Conservation (phyloP, 139 green algal genomes). For the Auxenochlorella protothecoides region DNA sequence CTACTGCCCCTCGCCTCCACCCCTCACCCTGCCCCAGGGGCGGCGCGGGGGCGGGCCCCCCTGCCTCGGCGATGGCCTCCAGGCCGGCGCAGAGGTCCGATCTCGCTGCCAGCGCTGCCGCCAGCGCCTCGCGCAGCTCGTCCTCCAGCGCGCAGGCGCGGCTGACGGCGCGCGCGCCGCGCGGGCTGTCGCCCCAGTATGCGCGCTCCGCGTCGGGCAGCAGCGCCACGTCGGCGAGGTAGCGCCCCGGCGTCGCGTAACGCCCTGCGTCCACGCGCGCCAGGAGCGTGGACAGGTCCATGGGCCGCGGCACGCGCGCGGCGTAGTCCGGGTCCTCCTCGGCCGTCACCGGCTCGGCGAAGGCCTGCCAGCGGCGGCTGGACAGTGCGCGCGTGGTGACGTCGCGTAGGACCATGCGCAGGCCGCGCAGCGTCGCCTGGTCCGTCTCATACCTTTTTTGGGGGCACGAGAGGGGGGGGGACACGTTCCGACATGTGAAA, state of each 20-base stretch:
- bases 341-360: slow-evolving; percentile 30
- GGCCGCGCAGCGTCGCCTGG: slow-evolving; percentile 34
- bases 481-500: neutral
- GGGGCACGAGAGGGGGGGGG: too few relatives aligned
- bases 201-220: slow-evolving; percentile 28
- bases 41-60: slow-evolving; percentile 37
- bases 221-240: slow-evolving; percentile 49
- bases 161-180: slow-evolving; percentile 16
- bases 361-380: slow-evolving; percentile 40
- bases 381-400: slow-evolving; percentile 43
- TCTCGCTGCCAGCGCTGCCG: slow-evolving; percentile 14
- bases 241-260: slow-evolving; percentile 47
- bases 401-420: slow-evolving; percentile 58
- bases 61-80: slow-evolving; percentile 31
- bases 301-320: slow-evolving; percentile 30
- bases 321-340: slow-evolving; percentile 41
- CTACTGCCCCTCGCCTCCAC: too few relatives aligned
- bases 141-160: slow-evolving; percentile 34
- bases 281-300: slow-evolving; percentile 68
- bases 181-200: slow-evolving; percentile 16
- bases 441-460: slow-evolving; percentile 39
- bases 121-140: slow-evolving; percentile 24
- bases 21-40: neutral
- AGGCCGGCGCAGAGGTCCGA: slow-evolving; percentile 28
- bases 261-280: slow-evolving; percentile 42